Evolutionary conservation across 176 grass and related monocot genomes (phyloP).

Genomic region (Ensete ventricosum): DNA sequence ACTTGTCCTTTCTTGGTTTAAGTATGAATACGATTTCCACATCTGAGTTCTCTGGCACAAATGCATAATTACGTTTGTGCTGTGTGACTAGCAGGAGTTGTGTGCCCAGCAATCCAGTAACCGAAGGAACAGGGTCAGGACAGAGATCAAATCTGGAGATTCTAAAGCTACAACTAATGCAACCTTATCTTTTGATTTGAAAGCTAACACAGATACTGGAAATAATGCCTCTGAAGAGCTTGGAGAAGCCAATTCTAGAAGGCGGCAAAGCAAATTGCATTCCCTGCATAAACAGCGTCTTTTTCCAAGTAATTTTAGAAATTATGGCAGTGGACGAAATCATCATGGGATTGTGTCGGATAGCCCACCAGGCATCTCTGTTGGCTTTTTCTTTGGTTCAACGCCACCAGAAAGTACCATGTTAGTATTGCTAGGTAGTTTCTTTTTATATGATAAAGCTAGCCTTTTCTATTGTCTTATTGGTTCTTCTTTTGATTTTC

Average conservation of each 20-base stretch:
- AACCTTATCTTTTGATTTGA: conserved; percentile 29
- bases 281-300: conserved; percentile 65
- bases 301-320: conserved; percentile 71
- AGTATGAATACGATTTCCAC: neutral
- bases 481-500: conserved; percentile 19
- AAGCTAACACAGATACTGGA: conserved; percentile 32
- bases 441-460: neutral
- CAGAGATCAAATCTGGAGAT: conserved; percentile 26
- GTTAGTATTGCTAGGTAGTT: conserved; percentile 24
- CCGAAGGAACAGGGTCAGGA: conserved; percentile 37
- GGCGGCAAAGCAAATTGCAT: conserved; percentile 58
- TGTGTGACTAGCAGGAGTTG: conserved; percentile 37
- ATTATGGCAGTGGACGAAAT: conserved; percentile 28
- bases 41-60: neutral
- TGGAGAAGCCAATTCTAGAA: conserved; percentile 60
- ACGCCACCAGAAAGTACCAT: conserved; percentile 81
- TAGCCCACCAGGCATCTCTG: conserved; percentile 83
- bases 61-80: neutral
- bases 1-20: neutral
- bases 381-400: conserved; percentile 96
- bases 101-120: conserved; percentile 33
- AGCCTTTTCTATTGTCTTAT: conserved; percentile 9
- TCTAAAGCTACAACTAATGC: conserved; percentile 25
- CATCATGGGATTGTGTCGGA: conserved; percentile 58
- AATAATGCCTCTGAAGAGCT: conserved; percentile 46